Conservation (phyloP, 257 asterid species). For the Euphrasia confusa region DNA sequence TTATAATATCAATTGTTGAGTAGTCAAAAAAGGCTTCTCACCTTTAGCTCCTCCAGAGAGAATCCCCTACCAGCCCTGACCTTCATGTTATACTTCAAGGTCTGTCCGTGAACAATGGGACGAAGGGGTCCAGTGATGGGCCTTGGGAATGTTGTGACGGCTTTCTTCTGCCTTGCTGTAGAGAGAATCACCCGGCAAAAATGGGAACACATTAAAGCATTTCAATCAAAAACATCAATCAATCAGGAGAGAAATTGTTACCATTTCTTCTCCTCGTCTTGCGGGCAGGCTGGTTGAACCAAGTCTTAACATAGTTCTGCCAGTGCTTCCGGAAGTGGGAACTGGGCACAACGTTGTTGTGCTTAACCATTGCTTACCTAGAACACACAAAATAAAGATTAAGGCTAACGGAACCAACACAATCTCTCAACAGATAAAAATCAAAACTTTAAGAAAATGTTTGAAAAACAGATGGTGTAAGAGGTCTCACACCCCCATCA, state of each 20-base stretch:
- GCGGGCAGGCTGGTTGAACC: conserved; percentile 87
- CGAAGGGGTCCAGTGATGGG: conserved; percentile 74
- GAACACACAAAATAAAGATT: conserved; percentile 2
- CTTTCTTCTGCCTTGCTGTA: conserved; percentile 69
- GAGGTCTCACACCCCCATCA: not conserved
- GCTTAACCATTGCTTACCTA: conserved; percentile 65
- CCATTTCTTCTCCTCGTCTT: conserved; percentile 72
- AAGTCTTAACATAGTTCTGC: conserved; percentile 72
- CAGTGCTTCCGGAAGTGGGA: conserved; percentile 80
- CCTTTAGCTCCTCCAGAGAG: conserved; percentile 73
- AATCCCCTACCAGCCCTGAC: conserved; percentile 69
- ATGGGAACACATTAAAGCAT: not conserved
- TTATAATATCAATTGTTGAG: too few relatives aligned
- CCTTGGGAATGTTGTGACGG: conserved; percentile 68
- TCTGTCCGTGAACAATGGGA: conserved; percentile 67
- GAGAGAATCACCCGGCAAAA: not conserved
- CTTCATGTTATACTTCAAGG: conserved; percentile 74
- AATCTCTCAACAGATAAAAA: not conserved
- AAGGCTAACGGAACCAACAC: not conserved
- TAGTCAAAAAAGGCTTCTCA: conserved; percentile 19
- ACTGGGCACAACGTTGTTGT: conserved; percentile 71
- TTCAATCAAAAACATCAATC: not conserved
- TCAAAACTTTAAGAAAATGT: not conserved
- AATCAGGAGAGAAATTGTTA: conserved; percentile 10
- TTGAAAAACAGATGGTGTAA: not conserved